Evolutionary conservation across 495 filamentous ascomycete species (phyloP).

Genomic region (Lindgomyces ingoldianus): DNA sequence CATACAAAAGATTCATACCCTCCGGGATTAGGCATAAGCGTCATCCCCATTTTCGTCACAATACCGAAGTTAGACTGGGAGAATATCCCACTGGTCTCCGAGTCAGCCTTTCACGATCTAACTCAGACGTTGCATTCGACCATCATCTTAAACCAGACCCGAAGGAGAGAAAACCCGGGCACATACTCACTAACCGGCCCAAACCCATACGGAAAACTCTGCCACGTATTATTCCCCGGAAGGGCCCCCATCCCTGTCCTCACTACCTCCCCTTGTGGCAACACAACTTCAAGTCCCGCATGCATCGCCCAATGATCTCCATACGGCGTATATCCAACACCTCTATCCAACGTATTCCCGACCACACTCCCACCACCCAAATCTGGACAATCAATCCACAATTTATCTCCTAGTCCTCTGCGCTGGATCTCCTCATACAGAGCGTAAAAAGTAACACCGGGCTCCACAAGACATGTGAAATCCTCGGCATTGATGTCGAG

Average conservation of each 20-base stretch:
- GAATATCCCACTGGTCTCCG: constrained; percentile 33
- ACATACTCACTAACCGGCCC: constrained; percentile 29
- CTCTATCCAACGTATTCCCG: constrained; percentile 54
- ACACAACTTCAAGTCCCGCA: constrained; percentile 54
- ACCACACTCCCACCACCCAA: constrained; percentile 61
- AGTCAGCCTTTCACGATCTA: too few species aligned
- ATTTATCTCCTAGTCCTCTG: constrained; percentile 47
- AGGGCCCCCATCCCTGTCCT: constrained; percentile 56
- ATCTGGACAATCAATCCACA: constrained; percentile 58
- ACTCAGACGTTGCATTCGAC: not conserved
- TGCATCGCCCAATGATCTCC: constrained; percentile 54
- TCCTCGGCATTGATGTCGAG: constrained; percentile 40
- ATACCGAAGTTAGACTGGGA: constrained; percentile 34
- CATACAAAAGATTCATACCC: constrained; percentile 26
- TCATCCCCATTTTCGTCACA: constrained; percentile 34
- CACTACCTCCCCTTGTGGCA: constrained; percentile 50
- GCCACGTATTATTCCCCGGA: constrained; percentile 30
- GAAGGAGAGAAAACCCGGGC: not conserved
- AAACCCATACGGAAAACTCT: constrained; percentile 33
- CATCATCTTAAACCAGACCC: not conserved
- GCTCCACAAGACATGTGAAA: constrained; percentile 43
- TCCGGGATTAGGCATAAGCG: constrained; percentile 31
- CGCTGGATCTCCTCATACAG: constrained; percentile 55
- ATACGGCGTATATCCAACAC: constrained; percentile 50
- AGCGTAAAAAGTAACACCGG: constrained; percentile 58